Conservation (phyloP, 202 grass and related monocot species). For the Zizania palustris region DNA sequence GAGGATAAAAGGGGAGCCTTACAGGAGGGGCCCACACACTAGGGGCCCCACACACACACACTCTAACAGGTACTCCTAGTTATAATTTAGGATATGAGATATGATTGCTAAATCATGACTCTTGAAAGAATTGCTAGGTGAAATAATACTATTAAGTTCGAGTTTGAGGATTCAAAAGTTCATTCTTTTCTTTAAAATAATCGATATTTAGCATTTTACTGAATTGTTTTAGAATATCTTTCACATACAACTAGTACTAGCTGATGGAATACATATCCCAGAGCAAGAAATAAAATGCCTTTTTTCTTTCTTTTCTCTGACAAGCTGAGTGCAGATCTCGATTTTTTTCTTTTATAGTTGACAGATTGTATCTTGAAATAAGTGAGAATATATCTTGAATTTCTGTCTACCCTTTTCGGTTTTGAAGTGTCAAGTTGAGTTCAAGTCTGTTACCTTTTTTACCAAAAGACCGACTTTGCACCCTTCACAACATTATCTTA, state of each 20-base stretch:
- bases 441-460: neutral
- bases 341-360: neutral
- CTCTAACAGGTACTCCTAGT: too few relatives aligned
- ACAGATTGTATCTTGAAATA: neutral
- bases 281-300: neutral
- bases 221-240: neutral
- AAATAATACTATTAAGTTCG: neutral
- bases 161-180: conserved; percentile 1
- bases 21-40: too few relatives aligned
- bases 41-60: too few relatives aligned
- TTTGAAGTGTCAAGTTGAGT: conserved; percentile 13
- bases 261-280: conserved; percentile 8
- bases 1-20: too few relatives aligned
- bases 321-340: neutral
- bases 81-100: conserved; percentile 24
- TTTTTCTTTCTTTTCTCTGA: neutral
- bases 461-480: neutral
- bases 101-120: conserved; percentile 3
- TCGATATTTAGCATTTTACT: conserved; percentile 12
- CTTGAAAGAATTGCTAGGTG: conserved; percentile 20
- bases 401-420: neutral
- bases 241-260: conserved; percentile 7
- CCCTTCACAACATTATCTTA: conserved; percentile 3
- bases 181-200: neutral
- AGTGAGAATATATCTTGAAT: neutral